Conservation (phyloP, 106 monocot genomes). For the Dactylorhiza incarnata region DNA sequence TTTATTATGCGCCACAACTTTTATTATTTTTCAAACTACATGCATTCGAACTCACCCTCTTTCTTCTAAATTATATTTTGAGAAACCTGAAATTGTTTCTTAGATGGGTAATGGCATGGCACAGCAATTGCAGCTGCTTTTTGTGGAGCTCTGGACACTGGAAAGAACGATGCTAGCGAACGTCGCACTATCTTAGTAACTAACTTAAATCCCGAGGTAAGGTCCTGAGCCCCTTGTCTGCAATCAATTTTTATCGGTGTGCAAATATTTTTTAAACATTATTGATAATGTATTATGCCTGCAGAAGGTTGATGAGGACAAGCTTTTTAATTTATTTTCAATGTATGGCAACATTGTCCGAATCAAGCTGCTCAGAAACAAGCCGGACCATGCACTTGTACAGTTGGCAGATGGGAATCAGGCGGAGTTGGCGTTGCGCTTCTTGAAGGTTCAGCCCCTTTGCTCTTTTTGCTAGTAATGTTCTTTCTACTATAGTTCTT, state of each 20-base stretch:
- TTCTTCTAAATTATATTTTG: constrained; percentile 1
- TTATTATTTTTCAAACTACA: not conserved
- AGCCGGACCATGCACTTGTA: constrained; percentile 65
- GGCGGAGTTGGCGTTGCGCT: constrained; percentile 55
- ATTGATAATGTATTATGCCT: not conserved
- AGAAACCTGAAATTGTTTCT: constrained; percentile 13
- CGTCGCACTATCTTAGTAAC: constrained; percentile 78
- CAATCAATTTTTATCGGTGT: not conserved
- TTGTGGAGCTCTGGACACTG: constrained; percentile 65
- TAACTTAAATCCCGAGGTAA: constrained; percentile 80
- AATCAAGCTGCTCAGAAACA: constrained; percentile 48
- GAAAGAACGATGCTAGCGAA: constrained; percentile 71
- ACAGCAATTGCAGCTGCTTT: constrained; percentile 58
- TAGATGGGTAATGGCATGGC: constrained; percentile 49
- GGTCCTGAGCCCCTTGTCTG: not conserved
- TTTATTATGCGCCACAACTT: not conserved
- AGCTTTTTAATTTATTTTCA: constrained; percentile 57
- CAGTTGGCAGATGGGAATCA: constrained; percentile 63
- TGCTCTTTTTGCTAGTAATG: not conserved
- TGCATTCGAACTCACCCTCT: not conserved
- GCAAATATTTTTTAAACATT: not conserved
- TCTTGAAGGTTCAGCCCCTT: constrained; percentile 32
- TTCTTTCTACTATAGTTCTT: not conserved
- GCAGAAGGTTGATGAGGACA: constrained; percentile 54
- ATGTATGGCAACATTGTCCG: constrained; percentile 57